Base-by-base conservation (phyloP, 2,329 filamentous ascomycete genomes). In the Colletotrichum truncatum region DNA sequence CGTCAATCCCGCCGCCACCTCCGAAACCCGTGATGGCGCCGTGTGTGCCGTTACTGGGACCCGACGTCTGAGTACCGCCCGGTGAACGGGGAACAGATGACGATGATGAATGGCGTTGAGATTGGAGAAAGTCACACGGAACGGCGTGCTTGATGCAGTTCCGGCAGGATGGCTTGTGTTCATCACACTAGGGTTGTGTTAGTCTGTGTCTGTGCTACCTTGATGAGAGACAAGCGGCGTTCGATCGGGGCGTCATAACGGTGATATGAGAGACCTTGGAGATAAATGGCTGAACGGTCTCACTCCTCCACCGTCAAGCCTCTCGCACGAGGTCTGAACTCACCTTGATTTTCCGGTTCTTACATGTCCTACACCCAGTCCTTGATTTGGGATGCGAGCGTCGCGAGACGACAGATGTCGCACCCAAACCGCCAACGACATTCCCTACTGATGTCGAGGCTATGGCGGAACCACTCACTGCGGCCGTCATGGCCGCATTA, bases 351-450 rank as follows among this genome's bases (percentile, higher is more conserved):
- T 84, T 86, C 52, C 85, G 81, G 25, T 74, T 73, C 74, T 87
- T 88, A 78, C 85, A 88, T 69, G 82, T 85, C 67, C 76, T 77
- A 69, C 85, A 88, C 8, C 85, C 85, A 4, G 78, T 77, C 34
- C 85, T 77, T 2, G 85, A 86, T 73, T 88, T 88, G 68, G 78
- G 83, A 72, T 88, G 85, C 54, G 85, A 84, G 12, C 84, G 80
- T 71, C 87, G 87, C 26, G 67, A 69, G 4, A 66, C 52, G n/a
- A 66, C 52, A 16, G 58, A 11, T 16, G 59, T 60, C 18, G 43
- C 25, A 26, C 38, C 38, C 21, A 16, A 16, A 8, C 12, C 36
- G 18, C 45, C 56, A 23, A 41, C 51, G 9, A 28, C 56, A 14
- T 46, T 46, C 3, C 41, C 41, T 8, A 23, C 39, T 8, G 16